Evolutionary conservation across 805 yeast species (phyloP).

Genomic region (Nakazawaea laoshanensis): DNA sequence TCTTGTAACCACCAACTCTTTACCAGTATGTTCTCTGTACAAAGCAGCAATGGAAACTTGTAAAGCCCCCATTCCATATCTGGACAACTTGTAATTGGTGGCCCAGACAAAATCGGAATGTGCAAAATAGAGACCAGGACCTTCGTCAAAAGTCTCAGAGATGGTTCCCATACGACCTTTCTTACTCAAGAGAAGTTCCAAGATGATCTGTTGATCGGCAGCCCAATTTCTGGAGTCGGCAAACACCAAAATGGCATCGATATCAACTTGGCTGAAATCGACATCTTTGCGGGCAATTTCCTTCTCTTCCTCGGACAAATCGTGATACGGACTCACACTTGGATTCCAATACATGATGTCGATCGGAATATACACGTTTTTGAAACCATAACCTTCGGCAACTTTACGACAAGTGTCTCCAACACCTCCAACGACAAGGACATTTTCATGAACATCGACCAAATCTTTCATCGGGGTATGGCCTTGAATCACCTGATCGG

Average conservation of each 20-base stretch:
- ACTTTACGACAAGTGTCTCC: constrained; percentile 79
- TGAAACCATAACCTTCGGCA: constrained; percentile 78
- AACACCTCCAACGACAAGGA: constrained; percentile 83
- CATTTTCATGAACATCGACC: constrained; percentile 58
- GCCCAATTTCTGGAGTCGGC: constrained; percentile 94
- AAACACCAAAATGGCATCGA: constrained; percentile 81
- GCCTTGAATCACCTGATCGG: constrained; percentile 83
- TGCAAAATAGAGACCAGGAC: constrained; percentile 80
- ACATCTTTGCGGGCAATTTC: constrained; percentile 42
- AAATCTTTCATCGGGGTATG: constrained; percentile 91
- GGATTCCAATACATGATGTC: constrained; percentile 86
- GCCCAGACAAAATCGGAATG: constrained; percentile 94
- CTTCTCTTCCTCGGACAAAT: constrained; percentile 63
- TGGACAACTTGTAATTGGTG: constrained; percentile 68
- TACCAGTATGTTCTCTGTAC: constrained; percentile 78
- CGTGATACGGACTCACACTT: constrained; percentile 77
- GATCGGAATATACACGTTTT: constrained; percentile 72
- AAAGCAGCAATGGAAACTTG: constrained; percentile 84
- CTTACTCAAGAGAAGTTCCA: constrained; percentile 70
- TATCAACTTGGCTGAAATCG: constrained; percentile 59
- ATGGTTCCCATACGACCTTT: constrained; percentile 82
- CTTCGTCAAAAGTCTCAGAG: constrained; percentile 61
- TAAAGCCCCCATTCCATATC: constrained; percentile 94
- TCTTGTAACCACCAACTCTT: constrained; percentile 68
- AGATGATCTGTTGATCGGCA: constrained; percentile 82